These are phyloP conservation scores for Neurospora sp. DNA, from an alignment of 495 filamentous ascomycete genomes.

Conservation along the genomic window DNA sequence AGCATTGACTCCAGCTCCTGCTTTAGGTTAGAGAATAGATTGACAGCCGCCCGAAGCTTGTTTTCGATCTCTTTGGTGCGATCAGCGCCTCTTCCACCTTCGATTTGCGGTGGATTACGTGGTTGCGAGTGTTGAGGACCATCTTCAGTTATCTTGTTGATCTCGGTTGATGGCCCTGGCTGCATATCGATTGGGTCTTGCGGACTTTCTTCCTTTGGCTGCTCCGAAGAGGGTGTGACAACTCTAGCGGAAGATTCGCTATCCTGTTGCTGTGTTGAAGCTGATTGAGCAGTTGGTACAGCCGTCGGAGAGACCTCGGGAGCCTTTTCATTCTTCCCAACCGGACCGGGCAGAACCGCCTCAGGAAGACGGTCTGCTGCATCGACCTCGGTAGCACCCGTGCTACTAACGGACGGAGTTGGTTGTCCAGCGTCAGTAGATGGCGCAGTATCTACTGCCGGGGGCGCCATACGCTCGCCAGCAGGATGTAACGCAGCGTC, in stretches of 20 bases:
- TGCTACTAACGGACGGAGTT: not conserved
- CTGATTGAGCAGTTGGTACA: not conserved
- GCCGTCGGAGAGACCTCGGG: conserved; percentile 1
- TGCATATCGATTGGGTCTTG: not conserved
- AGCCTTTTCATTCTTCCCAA: too few relatives aligned
- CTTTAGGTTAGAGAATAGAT: conserved; percentile 9
- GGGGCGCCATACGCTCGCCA: not conserved
- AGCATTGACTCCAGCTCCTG: conserved; percentile 13
- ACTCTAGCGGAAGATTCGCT: not conserved
- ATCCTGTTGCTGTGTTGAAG: not conserved
- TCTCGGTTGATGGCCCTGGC: not conserved
- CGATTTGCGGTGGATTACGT: not conserved
- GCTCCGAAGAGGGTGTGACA: not conserved
- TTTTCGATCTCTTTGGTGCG: not conserved
- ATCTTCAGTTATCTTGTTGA: not conserved
- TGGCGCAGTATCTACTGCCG: not conserved
- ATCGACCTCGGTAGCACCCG: not conserved
- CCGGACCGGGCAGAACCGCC: not conserved
- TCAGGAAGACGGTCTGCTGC: not conserved
- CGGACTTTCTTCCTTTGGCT: not conserved
- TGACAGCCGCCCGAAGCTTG: conserved; percentile 10
- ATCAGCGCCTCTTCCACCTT: not conserved
- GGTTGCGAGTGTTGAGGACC: not conserved
- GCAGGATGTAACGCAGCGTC: not conserved
- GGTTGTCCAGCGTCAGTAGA: not conserved